Percentiles rank a stretch among this genome's conserved stretches.
These are phyloP conservation scores for Fusarium sp. DNA, from an alignment of 2,329 filamentous ascomycete genomes.

Conservation along the genomic window DNA sequence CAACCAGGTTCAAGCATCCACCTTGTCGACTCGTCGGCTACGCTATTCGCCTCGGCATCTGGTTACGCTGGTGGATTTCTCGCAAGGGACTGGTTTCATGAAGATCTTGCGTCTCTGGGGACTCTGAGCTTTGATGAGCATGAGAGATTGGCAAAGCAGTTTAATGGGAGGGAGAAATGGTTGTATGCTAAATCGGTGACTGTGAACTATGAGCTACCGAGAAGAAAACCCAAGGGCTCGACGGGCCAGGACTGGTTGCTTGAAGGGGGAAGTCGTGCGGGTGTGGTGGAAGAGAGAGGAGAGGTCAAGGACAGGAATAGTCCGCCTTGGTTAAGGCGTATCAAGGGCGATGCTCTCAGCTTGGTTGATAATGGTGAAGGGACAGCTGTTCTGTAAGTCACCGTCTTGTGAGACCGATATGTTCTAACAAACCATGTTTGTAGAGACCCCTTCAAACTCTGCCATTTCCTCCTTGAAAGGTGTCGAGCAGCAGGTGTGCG, in stretches of 20 bases:
- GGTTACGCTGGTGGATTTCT: conserved; percentile 80
- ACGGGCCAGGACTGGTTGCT: conserved; percentile 72
- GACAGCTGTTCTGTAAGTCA: conserved; percentile 71
- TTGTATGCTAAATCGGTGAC: conserved; percentile 64
- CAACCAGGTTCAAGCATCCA: conserved; percentile 56
- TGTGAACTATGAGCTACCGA: conserved; percentile 58
- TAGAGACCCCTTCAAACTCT: conserved; percentile 74
- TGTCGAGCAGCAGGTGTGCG: conserved; percentile 69
- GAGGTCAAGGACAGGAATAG: conserved; percentile 47
- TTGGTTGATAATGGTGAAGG: conserved; percentile 68
- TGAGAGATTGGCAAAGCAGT: conserved; percentile 66
- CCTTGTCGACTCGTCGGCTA: conserved; percentile 57
- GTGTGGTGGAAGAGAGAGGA: conserved; percentile 53
- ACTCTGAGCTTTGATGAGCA: conserved; percentile 77
- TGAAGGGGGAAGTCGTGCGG: conserved; percentile 69
- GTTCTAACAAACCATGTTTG: background rate
- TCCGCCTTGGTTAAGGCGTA: conserved; percentile 48
- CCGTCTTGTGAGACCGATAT: background rate
- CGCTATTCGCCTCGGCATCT: conserved; percentile 78
- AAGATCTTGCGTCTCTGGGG: conserved; percentile 66
- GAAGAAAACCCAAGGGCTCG: conserved; percentile 49
- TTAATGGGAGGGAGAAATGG: conserved; percentile 66
- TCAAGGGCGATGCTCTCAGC: conserved; percentile 65
- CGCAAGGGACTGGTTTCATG: conserved; percentile 76
- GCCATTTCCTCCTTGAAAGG: conserved; percentile 69